Evolutionary conservation across 2,329 filamentous ascomycete genomes (phyloP).

Genomic region (Spiromastix sp.): DNA sequence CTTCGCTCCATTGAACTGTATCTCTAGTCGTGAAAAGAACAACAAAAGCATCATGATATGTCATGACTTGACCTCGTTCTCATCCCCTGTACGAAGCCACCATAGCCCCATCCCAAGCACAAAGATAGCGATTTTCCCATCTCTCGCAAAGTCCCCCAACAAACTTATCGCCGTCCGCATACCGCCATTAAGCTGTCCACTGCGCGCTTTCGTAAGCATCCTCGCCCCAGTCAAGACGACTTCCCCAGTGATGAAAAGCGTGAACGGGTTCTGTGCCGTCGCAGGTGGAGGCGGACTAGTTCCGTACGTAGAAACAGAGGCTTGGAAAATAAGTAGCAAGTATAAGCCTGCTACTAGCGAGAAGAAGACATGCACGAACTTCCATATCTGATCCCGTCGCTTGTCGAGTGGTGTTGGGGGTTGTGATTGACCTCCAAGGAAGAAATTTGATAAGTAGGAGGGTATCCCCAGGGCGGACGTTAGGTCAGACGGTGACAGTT

Average conservation of each 20-base stretch:
- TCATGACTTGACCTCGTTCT: conserved; percentile 4
- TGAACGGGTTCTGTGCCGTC: conserved; percentile 34
- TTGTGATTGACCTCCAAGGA: conserved; percentile 26
- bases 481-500: conserved; percentile 21
- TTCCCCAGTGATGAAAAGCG: conserved; percentile 38
- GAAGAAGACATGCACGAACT: conserved; percentile 48
- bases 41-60: no score
- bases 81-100: conserved; percentile 26
- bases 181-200: conserved; percentile 17
- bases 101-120: conserved; percentile 34
- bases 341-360: conserved; percentile 47
- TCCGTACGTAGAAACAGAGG: conserved; percentile 19
- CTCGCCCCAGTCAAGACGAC: conserved; percentile 30
- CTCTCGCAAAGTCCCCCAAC: conserved; percentile 28
- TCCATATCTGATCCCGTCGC: conserved; percentile 38
- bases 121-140: conserved; percentile 37
- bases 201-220: conserved; percentile 21
- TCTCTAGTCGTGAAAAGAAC: no score
- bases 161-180: conserved; percentile 26
- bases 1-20: no score
- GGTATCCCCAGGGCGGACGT: conserved; percentile 34
- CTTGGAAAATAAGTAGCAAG: conserved; percentile 28
- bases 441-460: conserved; percentile 28
- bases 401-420: conserved; percentile 28
- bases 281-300: conserved; percentile 30